A percentile compares a stretch with the other conserved stretches of the same genome.
Conservation (phyloP, 1,139 yeast species). For the Eremothecium sinecaudum region DNA sequence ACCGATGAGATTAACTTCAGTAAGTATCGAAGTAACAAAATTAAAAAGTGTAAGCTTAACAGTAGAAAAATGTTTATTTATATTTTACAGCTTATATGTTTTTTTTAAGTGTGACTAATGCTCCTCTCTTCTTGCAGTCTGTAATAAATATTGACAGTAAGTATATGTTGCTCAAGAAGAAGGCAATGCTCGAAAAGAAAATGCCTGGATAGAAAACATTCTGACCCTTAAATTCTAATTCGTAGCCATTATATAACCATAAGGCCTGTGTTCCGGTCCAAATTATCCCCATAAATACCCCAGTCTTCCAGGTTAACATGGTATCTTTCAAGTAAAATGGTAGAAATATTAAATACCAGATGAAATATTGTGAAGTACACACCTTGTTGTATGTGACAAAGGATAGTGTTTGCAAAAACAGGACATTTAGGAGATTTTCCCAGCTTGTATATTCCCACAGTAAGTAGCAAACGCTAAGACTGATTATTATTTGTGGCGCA, state of each 20-base stretch:
- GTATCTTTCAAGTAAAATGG: conserved; percentile 56
- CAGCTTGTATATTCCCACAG: conserved; percentile 15
- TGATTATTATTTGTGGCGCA: conserved; percentile 63
- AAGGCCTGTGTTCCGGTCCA: conserved; percentile 69
- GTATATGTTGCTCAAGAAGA: conserved; percentile 62
- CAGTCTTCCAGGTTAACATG: conserved; percentile 27
- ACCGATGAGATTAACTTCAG: not conserved
- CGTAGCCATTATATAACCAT: conserved; percentile 76
- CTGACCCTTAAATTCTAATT: conserved; percentile 69
- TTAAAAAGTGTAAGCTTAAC: too few species aligned
- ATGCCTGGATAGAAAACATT: conserved; percentile 57
- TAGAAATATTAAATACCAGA: conserved; percentile 80
- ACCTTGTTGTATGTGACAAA: conserved; percentile 91
- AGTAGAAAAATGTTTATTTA: too few species aligned
- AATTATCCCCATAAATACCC: conserved; percentile 35
- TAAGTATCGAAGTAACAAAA: too few species aligned
- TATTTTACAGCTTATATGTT: not conserved
- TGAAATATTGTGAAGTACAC: conserved; percentile 86
- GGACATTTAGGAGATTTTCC: conserved; percentile 38
- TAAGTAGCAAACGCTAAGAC: conserved; percentile 12
- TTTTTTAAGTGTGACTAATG: conserved; percentile 5
- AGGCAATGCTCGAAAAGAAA: conserved; percentile 49
- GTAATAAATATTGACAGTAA: conserved; percentile 50
- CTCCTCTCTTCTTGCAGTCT: conserved; percentile 28
- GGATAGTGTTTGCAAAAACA: conserved; percentile 82